Conservation (phyloP, 768 basidiomycete genomes). For the Fomitopsis pulvina region DNA sequence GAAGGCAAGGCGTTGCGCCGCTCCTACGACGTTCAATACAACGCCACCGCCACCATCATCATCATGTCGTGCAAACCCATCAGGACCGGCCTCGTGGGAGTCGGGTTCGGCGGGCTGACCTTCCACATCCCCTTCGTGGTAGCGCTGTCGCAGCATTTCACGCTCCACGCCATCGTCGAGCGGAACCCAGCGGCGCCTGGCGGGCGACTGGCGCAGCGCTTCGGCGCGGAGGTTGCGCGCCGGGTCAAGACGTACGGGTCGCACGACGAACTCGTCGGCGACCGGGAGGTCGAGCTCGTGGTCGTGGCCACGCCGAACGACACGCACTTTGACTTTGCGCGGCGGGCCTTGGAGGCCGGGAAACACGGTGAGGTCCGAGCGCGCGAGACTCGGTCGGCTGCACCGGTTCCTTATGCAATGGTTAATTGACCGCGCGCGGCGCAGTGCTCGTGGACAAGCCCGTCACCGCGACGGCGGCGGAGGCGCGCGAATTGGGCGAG, state of each 20-base stretch:
- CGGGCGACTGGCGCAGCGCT: conserved; percentile 60
- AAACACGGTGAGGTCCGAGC: conserved; percentile 55
- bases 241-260: conserved; percentile 46
- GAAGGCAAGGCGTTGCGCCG: too few relatives aligned
- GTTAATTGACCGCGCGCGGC: too few relatives aligned
- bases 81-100: conserved; percentile 65
- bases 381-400: too few relatives aligned
- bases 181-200: conserved; percentile 55
- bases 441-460: conserved; percentile 85
- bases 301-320: conserved; percentile 67
- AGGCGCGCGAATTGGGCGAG: conserved; percentile 54
- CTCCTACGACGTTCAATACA: too few relatives aligned
- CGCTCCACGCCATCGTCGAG: conserved; percentile 65
- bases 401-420: too few relatives aligned
- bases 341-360: conserved; percentile 57
- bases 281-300: conserved; percentile 60
- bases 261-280: conserved; percentile 52
- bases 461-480: conserved; percentile 49
- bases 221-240: conserved; percentile 41
- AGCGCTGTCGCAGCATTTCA: conserved; percentile 63
- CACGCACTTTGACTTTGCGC: conserved; percentile 65
- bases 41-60: not conserved
- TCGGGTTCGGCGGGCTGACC: conserved; percentile 71
- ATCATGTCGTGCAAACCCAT: conserved; percentile 37
- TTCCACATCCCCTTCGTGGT: conserved; percentile 81